These are phyloP conservation scores for Vitis vinifera DNA, from an alignment of 164 flowering plant genomes.

Conservation along the genomic window ASM3070453v1 NC_081809.1:5410501-5411000, in stretches of 20 bases:
- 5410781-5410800: not conserved
- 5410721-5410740: too few relatives aligned
- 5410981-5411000: not conserved
- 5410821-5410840: too few relatives aligned
- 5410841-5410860: not conserved
- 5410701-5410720: too few relatives aligned
- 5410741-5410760: not conserved
- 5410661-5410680: too few relatives aligned
- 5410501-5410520: not conserved
- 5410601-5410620: too few relatives aligned
- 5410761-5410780: not conserved
- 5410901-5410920: not conserved
- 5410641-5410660: too few relatives aligned
- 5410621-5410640: too few relatives aligned
- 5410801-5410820: too few relatives aligned
- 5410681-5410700: too few relatives aligned
- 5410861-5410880: not conserved
- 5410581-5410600: not conserved
- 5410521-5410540: not conserved
- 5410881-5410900: not conserved
- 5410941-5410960: slow-evolving; percentile 87
- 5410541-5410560: not conserved
- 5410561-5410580: not conserved
- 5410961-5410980: slow-evolving; percentile 49
- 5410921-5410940: not conserved